phyloP scores from a whole-genome alignment of 805 yeast species.

The Saccharomycopsis fermentans region DNA sequence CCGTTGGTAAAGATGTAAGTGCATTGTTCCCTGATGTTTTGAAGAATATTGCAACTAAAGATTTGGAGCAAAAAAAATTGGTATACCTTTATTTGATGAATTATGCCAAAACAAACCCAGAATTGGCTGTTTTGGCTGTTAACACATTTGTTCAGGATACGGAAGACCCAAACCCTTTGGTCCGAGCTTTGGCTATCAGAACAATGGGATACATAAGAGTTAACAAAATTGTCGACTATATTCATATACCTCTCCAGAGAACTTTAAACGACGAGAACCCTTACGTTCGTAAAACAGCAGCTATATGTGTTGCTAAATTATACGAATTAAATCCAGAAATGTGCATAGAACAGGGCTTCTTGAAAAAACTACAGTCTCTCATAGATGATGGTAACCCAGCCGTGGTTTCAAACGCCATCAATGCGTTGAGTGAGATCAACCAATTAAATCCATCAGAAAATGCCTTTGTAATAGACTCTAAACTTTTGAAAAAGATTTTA shows the following conservation, averaged over 20 bases:
- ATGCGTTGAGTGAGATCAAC: slow-evolving; percentile 75
- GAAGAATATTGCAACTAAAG: slow-evolving; percentile 94
- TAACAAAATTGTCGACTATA: slow-evolving; percentile 88
- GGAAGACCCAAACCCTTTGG: slow-evolving; percentile 93
- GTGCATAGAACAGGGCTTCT: slow-evolving; percentile 81
- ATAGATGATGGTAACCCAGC: slow-evolving; percentile 87
- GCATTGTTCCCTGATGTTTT: slow-evolving; percentile 90
- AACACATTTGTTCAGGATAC: slow-evolving; percentile 93
- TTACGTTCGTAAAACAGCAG: slow-evolving; percentile 95
- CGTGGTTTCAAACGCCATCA: slow-evolving; percentile 93
- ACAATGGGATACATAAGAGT: slow-evolving; percentile 98
- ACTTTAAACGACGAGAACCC: slow-evolving; percentile 91
- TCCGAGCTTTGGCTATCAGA: slow-evolving; percentile 90
- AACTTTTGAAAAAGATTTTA: slow-evolving; percentile 45
- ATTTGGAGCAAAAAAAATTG: slow-evolving; percentile 90
- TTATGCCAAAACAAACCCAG: slow-evolving; percentile 95
- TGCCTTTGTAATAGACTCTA: slow-evolving; percentile 33
- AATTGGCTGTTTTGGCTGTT: slow-evolving; percentile 88
- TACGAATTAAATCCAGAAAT: slow-evolving; percentile 74
- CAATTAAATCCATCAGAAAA: slow-evolving; percentile 49
- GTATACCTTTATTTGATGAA: slow-evolving; percentile 94
- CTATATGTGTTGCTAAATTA: slow-evolving; percentile 90
- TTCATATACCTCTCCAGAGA: slow-evolving; percentile 79
- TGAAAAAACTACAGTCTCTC: slow-evolving; percentile 53
- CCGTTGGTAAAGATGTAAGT: slow-evolving; percentile 93